Evolutionary conservation across 768 basidiomycete genomes (phyloP), one percentile per base, ranked within the genome.

Genomic region (Hortiboletus campestris): DNA sequence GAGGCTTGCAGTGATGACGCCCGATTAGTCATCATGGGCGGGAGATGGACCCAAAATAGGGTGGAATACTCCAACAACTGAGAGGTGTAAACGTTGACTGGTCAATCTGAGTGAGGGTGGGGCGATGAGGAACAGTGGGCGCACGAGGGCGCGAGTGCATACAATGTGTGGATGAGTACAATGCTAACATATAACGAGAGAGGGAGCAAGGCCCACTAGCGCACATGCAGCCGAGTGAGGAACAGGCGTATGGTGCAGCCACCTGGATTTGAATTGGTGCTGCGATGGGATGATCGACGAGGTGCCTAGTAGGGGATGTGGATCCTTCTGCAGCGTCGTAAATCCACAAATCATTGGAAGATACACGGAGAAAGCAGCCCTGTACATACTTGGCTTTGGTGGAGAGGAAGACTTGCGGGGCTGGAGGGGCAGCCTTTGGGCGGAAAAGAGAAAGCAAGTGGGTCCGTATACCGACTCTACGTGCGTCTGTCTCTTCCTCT

Each of bases 181-280:
- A 25, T 25, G 25, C 25, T 25, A 25, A 25, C 25, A 25, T 25
- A 25, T 4, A 4, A 97, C 80, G 70, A 98, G 91, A 3, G 95
- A 96, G 42, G 82, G 85, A 6, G 94, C 88, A n/a, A 99, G 81
- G 5, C 92, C 94, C 96, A 98, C 89, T 90, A 42, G 41, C n/a
- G 8, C 19, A 34, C 46, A 44, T 25, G 34, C 19, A 29, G 84
- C 65, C 83, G 85, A 11, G 78, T 80, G 51, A 78, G 66, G n/a
- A n/a, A n/a, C n/a, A n/a, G n/a, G n/a, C n/a, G n/a, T 60, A 75
- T 79, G 58, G 77, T 78, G 41, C 67, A 57, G 2, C 69, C 63
- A 22, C 71, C 68, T 42, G 54, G 59, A 39, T 58, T 61, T 1
- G 46, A 11, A 29, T 65, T 61, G 9, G 68, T 67, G 53, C 74